Conservation (phyloP, 2,329 filamentous ascomycete species). For the Tolypocladium tundrense region DNA sequence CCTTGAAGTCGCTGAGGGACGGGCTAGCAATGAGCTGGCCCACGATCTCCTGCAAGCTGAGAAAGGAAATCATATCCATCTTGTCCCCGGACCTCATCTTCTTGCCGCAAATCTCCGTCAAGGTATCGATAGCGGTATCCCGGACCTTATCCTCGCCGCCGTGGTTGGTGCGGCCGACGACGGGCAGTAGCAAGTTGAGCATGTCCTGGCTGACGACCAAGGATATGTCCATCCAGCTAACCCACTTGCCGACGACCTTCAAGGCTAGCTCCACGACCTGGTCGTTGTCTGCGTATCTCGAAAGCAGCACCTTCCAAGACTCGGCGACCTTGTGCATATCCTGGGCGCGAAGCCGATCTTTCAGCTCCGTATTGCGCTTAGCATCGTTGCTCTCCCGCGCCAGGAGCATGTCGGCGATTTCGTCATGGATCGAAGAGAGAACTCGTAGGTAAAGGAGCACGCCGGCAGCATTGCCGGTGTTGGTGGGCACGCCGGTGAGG, state of each 20-base stretch:
- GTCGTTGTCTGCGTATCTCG: constrained; percentile 64
- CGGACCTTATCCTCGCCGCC: constrained; percentile 67
- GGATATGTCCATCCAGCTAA: constrained; percentile 96
- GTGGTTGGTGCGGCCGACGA: constrained; percentile 65
- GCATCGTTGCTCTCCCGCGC: constrained; percentile 67
- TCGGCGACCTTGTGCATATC: constrained; percentile 82
- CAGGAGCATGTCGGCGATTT: constrained; percentile 89
- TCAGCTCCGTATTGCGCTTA: constrained; percentile 79
- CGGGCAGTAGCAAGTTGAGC: constrained; percentile 73
- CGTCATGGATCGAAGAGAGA: constrained; percentile 84
- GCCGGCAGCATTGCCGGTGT: constrained; percentile 60
- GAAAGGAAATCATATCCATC: constrained; percentile 82
- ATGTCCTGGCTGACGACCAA: constrained; percentile 85
- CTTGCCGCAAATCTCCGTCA: constrained; percentile 93
- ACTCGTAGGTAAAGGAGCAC: constrained; percentile 84
- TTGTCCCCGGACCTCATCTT: constrained; percentile 96
- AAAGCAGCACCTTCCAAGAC: constrained; percentile 86
- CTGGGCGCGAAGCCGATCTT: constrained; percentile 76
- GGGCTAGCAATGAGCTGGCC: constrained; percentile 77
- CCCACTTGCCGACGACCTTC: constrained; percentile 90
- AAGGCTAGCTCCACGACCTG: constrained; percentile 76
- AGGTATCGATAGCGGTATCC: constrained; percentile 84
- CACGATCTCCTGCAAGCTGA: constrained; percentile 79
- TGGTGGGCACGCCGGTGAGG: constrained; percentile 56
- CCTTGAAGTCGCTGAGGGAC: constrained; percentile 65